Evolutionary conservation across 164 flowering plant genomes (phyloP), one percentile per base, ranked within the genome.

Genomic region (Kalanchoe fedtschenkoi): DNA sequence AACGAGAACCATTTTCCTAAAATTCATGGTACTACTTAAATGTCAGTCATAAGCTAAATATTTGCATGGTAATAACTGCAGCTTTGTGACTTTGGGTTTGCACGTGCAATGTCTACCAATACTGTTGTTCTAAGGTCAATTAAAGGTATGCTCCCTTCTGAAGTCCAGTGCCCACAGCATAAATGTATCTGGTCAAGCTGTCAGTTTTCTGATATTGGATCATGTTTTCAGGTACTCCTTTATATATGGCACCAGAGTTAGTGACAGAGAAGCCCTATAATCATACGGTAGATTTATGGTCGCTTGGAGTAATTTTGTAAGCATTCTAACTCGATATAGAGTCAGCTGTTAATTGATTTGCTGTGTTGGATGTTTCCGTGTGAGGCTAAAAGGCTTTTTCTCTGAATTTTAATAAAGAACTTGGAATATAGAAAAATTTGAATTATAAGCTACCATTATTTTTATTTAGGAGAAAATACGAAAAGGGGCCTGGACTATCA

Each of bases 1-100:
- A 5, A 44, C 5, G 10, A 6, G 21, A 19, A 0, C n/a, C 5
- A 6, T 11, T 39, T 39, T 9, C n/a, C 51, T 19, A 19, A 6
- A n/a, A 44, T n/a, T n/a, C n/a, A n/a, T n/a, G n/a, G n/a, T n/a
- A n/a, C n/a, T n/a, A n/a, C n/a, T n/a, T n/a, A n/a, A n/a, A 19
- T 26, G 21, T 29, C 11, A 26, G 28, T 34, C 38, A 24, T 9
- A 4, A 60, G n/a, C n/a, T 56, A 37, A 33, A 3, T 62, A 15
- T 68, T 16, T 61, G 47, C 60, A 69, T 63, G 32, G 19, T 68
- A 14, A 57, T 39, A 66, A 6, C 56, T 35, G 61, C 83, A 90
- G 98, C 98, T 93, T 59, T 93, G 98, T 74, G 98, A 93, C 75
- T 93, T 93, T 79, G 98, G 98, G 47, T 93, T 93, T 80, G 98